phyloP scores from a whole-genome alignment of 345 rosid species.

The Brassica nigra region DNA sequence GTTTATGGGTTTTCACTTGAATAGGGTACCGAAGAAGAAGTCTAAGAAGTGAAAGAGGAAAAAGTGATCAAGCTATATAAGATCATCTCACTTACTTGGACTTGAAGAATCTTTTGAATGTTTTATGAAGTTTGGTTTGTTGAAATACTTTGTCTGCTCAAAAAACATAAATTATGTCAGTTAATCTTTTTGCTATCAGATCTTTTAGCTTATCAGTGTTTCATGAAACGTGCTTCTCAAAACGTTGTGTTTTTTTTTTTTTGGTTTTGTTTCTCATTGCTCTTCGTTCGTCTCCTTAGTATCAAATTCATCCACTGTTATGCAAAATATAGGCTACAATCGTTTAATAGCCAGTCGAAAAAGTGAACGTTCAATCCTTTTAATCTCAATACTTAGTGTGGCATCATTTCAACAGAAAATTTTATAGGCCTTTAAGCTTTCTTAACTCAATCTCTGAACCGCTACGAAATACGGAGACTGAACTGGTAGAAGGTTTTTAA shows the following conservation, averaged over 20 bases:
- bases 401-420: neutral
- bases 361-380: neutral
- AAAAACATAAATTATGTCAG: conserved; percentile 36
- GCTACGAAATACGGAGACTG: too few species aligned
- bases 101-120: conserved; percentile 32
- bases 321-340: neutral
- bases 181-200: conserved; percentile 23
- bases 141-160: conserved; percentile 18
- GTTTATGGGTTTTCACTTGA: neutral
- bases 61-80: conserved; percentile 22
- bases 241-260: neutral
- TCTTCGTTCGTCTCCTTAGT: neutral
- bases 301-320: neutral
- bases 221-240: neutral
- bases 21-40: conserved; percentile 39
- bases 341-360: neutral
- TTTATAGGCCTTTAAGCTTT: neutral
- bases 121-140: conserved; percentile 31
- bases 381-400: neutral
- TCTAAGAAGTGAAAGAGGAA: conserved; percentile 42
- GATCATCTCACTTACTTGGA: conserved; percentile 19
- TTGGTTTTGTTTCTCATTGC: neutral
- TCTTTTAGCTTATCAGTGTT: conserved; percentile 28
- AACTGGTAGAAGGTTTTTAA: neutral
- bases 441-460: neutral